Evolutionary conservation across 2,329 filamentous ascomycete genomes (phyloP).

Genomic region (Trichophyton verrucosum): DNA sequence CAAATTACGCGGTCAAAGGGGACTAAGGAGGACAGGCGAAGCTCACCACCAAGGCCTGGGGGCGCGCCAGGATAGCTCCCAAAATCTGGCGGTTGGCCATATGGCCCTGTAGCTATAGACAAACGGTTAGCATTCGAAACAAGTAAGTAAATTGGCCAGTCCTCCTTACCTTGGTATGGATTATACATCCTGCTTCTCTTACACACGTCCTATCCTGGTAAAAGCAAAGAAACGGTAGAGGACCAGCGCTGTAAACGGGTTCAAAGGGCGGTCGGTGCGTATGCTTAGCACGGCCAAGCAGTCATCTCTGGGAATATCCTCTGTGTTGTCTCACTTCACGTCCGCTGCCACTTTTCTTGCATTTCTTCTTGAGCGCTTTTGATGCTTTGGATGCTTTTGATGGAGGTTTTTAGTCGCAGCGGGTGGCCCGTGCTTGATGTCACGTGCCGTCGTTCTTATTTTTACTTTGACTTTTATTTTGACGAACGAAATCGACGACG

Average conservation of each 20-base stretch:
- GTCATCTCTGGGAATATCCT: neutral
- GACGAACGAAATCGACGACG: too few relatives aligned
- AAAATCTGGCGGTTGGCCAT: conserved; percentile 64
- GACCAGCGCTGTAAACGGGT: neutral
- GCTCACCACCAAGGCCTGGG: conserved; percentile 61
- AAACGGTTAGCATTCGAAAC: neutral
- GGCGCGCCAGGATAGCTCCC: conserved; percentile 60
- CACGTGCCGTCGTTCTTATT: neutral
- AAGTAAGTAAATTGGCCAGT: neutral
- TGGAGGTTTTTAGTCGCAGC: neutral
- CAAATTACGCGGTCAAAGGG: neutral
- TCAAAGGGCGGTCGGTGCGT: neutral
- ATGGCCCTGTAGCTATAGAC: conserved; percentile 38
- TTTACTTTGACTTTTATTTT: too few relatives aligned
- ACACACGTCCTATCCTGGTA: neutral
- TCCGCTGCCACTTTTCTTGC: neutral
- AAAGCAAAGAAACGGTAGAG: neutral
- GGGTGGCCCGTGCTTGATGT: neutral
- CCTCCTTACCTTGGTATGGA: conserved; percentile 30
- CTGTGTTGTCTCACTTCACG: neutral
- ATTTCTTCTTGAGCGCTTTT: neutral
- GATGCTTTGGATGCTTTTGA: neutral
- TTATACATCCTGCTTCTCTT: conserved; percentile 28
- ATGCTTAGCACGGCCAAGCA: neutral
- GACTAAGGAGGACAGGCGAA: neutral